Conservation (phyloP, 148 eudicot genomes). For the Pouteria glomerata region DNA sequence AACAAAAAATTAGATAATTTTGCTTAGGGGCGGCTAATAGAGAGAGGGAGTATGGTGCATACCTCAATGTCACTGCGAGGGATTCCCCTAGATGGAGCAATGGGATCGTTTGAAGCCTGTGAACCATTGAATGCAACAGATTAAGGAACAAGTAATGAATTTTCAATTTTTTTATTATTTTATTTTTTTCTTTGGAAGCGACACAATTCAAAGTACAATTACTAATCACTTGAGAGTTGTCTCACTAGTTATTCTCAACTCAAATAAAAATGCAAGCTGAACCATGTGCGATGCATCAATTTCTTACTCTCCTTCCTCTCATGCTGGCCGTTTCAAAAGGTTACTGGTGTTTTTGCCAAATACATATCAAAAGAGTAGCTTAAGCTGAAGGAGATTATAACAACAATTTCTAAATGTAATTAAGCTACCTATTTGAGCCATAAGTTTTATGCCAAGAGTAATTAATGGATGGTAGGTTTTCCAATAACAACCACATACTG, state of each 20-base stretch:
- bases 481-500: background rate
- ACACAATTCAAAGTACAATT: background rate
- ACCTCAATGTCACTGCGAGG: slow-evolving; percentile 85
- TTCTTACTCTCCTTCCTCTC: background rate
- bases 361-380: background rate
- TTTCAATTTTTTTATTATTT: background rate
- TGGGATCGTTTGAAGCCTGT: slow-evolving; percentile 97
- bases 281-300: background rate
- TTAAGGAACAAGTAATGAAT: background rate
- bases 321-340: too few species aligned
- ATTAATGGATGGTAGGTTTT: background rate
- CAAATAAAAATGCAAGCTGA: background rate
- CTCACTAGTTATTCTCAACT: background rate
- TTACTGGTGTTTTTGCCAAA: background rate
- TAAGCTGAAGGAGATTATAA: background rate
- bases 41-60: slow-evolving; percentile 6
- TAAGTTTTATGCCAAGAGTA: too few species aligned
- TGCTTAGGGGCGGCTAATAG: background rate
- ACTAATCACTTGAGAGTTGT: background rate
- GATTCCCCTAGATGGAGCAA: slow-evolving; percentile 93
- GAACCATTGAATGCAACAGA: slow-evolving; percentile 1
- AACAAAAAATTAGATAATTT: too few species aligned
- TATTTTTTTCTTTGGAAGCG: background rate
- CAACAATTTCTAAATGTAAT: background rate
- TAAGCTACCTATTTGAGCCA: background rate